A percentile compares a stretch with the other conserved stretches of the same genome.
Conservation (phyloP, 306 rosid species). For the Rosa multiflora region DNA sequence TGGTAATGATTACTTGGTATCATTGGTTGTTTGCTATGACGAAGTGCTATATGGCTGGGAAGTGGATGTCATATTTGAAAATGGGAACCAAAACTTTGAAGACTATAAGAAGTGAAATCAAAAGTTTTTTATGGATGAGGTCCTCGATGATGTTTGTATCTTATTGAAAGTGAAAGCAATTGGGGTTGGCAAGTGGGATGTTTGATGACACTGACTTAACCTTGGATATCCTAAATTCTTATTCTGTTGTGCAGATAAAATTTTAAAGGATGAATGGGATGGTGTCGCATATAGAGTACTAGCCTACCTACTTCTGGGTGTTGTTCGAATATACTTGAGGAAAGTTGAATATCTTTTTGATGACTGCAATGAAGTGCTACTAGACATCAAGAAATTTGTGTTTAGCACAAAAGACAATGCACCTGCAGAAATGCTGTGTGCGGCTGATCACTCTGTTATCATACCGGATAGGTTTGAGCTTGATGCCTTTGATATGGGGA, state of each 20-base stretch:
- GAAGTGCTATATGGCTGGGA: not conserved
- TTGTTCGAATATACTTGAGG: conserved; percentile 72
- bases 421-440: conserved; percentile 32
- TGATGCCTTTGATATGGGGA: conserved; percentile 73
- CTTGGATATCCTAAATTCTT: not conserved
- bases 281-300: conserved; percentile 61
- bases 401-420: conserved; percentile 31
- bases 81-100: not conserved
- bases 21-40: not conserved
- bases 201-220: not conserved
- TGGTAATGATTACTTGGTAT: not conserved
- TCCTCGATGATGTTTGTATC: not conserved
- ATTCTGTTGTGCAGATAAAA: conserved; percentile 48
- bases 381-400: conserved; percentile 49
- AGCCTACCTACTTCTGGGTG: conserved; percentile 84
- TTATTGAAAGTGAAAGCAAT: not conserved
- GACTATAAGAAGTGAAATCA: not conserved
- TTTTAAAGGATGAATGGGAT: conserved; percentile 61
- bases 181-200: not conserved
- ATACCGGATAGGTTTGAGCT: conserved; percentile 68
- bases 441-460: conserved; percentile 42
- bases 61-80: not conserved
- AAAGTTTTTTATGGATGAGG: not conserved
- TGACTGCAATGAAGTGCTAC: conserved; percentile 58
- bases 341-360: conserved; percentile 62